Evolutionary conservation across 164 flowering plant genomes (phyloP).

Genomic region (Tetracentron sinense): DNA sequence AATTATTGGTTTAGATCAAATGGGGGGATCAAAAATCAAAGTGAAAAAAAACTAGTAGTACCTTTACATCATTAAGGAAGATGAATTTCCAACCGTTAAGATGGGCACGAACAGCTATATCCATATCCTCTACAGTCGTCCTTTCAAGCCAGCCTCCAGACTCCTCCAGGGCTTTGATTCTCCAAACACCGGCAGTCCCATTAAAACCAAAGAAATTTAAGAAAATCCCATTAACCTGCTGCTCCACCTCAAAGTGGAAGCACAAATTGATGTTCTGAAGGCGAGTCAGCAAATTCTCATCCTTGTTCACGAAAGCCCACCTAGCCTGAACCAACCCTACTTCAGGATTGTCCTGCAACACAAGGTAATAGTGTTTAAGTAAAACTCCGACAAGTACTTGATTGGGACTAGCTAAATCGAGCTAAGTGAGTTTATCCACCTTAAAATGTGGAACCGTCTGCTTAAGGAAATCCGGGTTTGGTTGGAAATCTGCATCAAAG

Average conservation of each 20-base stretch:
- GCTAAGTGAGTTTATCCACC: constrained; percentile 25
- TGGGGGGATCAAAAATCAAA: neutral
- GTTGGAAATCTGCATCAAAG: constrained; percentile 81
- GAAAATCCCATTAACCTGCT: constrained; percentile 78
- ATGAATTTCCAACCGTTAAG: constrained; percentile 82
- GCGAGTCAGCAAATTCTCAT: constrained; percentile 76
- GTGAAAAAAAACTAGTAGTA: constrained; percentile 15
- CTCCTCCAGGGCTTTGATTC: constrained; percentile 74
- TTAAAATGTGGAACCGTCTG: constrained; percentile 62
- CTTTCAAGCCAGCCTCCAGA: constrained; percentile 91
- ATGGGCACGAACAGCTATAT: constrained; percentile 81
- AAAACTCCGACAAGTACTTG: neutral
- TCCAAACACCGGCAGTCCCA: constrained; percentile 88
- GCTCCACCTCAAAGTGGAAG: constrained; percentile 88
- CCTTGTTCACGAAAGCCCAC: constrained; percentile 81
- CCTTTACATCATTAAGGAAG: constrained; percentile 75
- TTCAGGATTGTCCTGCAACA: constrained; percentile 59
- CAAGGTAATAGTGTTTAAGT: neutral
- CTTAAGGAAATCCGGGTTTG: constrained; percentile 63
- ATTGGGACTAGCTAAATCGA: neutral
- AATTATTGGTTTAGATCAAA: neutral
- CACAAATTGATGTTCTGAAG: constrained; percentile 70
- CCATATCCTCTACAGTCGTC: constrained; percentile 87
- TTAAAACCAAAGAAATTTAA: constrained; percentile 77
- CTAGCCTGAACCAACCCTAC: constrained; percentile 77